Conservation (phyloP, 2,329 filamentous ascomycete species). For the Scedosporium minutisporum region DNA sequence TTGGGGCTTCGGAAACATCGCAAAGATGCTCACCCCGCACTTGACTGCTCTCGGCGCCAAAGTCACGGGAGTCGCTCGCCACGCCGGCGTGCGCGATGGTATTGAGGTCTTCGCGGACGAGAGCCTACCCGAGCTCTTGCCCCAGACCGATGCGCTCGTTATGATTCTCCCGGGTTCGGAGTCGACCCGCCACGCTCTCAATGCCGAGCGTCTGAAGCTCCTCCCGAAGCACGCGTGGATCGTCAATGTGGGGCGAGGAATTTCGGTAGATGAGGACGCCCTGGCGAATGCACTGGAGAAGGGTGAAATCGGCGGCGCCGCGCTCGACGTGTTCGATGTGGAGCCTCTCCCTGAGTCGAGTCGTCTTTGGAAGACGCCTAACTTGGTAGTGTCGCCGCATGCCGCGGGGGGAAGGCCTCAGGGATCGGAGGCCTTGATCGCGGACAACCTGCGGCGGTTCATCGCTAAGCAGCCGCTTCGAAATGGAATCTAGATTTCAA, state of each 20-base stretch:
- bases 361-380: constrained; percentile 40
- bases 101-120: constrained; percentile 48
- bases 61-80: constrained; percentile 49
- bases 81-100: constrained; percentile 46
- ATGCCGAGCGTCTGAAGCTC: constrained; percentile 39
- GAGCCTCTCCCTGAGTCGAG: constrained; percentile 50
- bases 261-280: constrained; percentile 69
- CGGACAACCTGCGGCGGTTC: constrained; percentile 50
- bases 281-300: constrained; percentile 60
- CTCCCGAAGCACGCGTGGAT: constrained; percentile 53
- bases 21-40: constrained; percentile 47
- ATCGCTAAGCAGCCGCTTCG: constrained; percentile 48
- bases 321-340: constrained; percentile 68
- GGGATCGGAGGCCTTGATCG: constrained; percentile 48
- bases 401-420: constrained; percentile 52
- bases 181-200: constrained; percentile 45
- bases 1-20: constrained; percentile 61
- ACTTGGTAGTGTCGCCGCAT: constrained; percentile 45
- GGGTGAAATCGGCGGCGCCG: constrained; percentile 65
- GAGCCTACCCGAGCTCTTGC: constrained; percentile 40
- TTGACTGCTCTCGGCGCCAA: constrained; percentile 45
- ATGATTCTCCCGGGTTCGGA: constrained; percentile 55
- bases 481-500: constrained; percentile 33
- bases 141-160: constrained; percentile 53
- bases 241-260: constrained; percentile 70